Base-by-base conservation (phyloP, 2,329 filamentous ascomycete species). In the Cladosporium sp. region DNA sequence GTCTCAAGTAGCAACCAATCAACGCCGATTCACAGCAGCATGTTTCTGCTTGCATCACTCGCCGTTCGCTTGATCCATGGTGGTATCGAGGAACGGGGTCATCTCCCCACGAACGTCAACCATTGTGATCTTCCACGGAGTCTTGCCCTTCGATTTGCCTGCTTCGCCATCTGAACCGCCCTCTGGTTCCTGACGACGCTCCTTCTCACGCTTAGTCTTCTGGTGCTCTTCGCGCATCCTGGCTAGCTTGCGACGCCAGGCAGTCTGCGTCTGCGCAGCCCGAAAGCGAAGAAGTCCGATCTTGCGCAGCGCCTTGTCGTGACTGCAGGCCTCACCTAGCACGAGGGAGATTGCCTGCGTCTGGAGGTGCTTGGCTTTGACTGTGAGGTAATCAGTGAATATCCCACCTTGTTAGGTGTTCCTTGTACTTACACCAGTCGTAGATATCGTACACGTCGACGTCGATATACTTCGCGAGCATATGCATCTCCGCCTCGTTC, bases 391-490 rank as follows among this genome's bases (percentile, higher is more conserved):
- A 23, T 67, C n/a, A 67, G 67, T 40, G 18, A 16, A 46, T 3
- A n/a, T n/a, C 16, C 16, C 52, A 21, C 21, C 6, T 4, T 31
- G 12, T 55, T 18, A 55, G 18, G 4, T 12, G n/a, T 55, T 3
- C n/a, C 8, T 23, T 18, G 7, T 64, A 67, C 70, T 67, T 59
- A 72, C 69, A 70, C 65, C 65, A 72, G 23, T 62, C 26, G 28
- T 53, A 50, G 28, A 69, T 56, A 16, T 23, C 56, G 21, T 53
- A 33, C 28, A 53, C 60, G 29, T 59, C 50, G 14, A 67, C 14
- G 8, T 28, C 21, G n/a, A 66, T 56, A 37, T 65, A 64, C 26
- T 56, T 18, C 29, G 59, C 49, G 52, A 71, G 59, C 66, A 69
- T 60, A 35, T 58, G 21, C 14, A 62, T 52, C 61, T 70, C 69